A percentile compares a stretch with the other conserved stretches of the same genome.
These are phyloP conservation scores for Daedaleopsis nitida DNA, from an alignment of 768 basidiomycete genomes.

Conservation along the genomic window DNA sequence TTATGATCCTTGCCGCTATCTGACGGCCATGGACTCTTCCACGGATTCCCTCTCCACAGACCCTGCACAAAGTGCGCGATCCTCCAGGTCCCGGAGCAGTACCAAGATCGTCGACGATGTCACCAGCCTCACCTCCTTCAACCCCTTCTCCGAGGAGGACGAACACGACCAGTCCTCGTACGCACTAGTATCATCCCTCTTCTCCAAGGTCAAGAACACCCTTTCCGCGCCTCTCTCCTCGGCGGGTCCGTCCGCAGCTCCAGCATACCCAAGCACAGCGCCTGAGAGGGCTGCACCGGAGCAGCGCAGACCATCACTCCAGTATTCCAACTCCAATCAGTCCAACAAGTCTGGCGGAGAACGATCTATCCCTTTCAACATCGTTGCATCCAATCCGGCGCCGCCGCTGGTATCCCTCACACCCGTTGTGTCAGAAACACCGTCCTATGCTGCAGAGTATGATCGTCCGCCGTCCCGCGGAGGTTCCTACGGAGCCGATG, in stretches of 20 bases:
- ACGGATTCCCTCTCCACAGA: constrained; percentile 23
- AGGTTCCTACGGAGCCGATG: constrained; percentile 57
- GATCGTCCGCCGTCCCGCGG: constrained; percentile 60
- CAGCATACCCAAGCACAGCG: constrained; percentile 31
- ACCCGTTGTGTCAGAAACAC: constrained; percentile 79
- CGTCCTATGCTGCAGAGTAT: constrained; percentile 66
- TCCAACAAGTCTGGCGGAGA: constrained; percentile 55
- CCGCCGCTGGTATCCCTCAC: constrained; percentile 86
- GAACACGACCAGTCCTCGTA: constrained; percentile 89
- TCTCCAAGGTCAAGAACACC: constrained; percentile 81
- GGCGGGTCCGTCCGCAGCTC: constrained; percentile 40
- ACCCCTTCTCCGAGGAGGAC: constrained; percentile 92
- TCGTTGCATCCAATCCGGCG: constrained; percentile 57
- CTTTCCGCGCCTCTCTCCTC: constrained; percentile 68
- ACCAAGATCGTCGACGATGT: constrained; percentile 62
- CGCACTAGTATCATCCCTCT: constrained; percentile 76
- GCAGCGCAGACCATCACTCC: constrained; percentile 61
- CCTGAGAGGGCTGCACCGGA: constrained; percentile 42
- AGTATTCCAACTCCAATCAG: constrained; percentile 47
- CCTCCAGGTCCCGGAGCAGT: constrained; percentile 64
- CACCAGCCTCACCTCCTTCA: constrained; percentile 80
- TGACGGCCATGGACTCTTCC: constrained; percentile 36
- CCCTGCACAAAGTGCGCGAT: constrained; percentile 32
- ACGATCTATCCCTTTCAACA: constrained; percentile 57
- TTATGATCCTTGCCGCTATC: constrained; percentile 3